Conservation (phyloP, 805 yeast species). For the Lachancea waltii region DNA sequence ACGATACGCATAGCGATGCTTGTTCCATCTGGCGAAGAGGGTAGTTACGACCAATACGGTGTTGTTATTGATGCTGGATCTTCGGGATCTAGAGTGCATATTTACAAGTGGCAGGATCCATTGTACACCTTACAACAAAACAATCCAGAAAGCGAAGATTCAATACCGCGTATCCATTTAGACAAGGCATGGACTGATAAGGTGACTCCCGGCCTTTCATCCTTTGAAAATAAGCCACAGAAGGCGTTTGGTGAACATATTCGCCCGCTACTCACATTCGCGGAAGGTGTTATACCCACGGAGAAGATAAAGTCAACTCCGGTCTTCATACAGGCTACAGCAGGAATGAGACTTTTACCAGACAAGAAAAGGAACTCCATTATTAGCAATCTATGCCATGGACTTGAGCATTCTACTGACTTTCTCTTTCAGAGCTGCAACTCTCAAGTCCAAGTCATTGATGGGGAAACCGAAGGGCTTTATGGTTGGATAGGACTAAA, state of each 20-base stretch:
- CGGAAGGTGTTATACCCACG: constrained; percentile 62
- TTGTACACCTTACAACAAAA: constrained; percentile 17
- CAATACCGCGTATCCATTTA: constrained; percentile 65
- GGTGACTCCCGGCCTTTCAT: constrained; percentile 79
- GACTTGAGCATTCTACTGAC: constrained; percentile 45
- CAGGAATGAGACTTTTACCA: constrained; percentile 86
- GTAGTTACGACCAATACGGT: constrained; percentile 46
- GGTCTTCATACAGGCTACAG: constrained; percentile 86
- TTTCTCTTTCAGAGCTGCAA: constrained; percentile 54
- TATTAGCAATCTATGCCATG: constrained; percentile 53
- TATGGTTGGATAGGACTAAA: constrained; percentile 95
- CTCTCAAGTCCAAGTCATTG: constrained; percentile 75
- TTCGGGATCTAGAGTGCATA: constrained; percentile 83
- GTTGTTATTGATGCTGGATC: constrained; percentile 94
- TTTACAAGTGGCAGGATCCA: constrained; percentile 72
- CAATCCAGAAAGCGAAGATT: constrained; percentile 32
- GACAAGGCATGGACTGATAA: constrained; percentile 64
- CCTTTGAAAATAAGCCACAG: constrained; percentile 47
- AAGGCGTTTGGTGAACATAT: constrained; percentile 70
- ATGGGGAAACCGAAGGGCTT: constrained; percentile 90
- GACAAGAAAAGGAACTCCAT: constrained; percentile 46
- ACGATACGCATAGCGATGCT: not conserved
- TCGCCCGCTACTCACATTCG: constrained; percentile 56
- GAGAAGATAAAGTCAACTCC: constrained; percentile 64
- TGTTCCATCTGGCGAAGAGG: not conserved